Percentiles rank a stretch among this genome's conserved stretches.
Evolutionary conservation across 345 rosid genomes (phyloP).

Genomic region (Eucalyptus tenuipes): DNA sequence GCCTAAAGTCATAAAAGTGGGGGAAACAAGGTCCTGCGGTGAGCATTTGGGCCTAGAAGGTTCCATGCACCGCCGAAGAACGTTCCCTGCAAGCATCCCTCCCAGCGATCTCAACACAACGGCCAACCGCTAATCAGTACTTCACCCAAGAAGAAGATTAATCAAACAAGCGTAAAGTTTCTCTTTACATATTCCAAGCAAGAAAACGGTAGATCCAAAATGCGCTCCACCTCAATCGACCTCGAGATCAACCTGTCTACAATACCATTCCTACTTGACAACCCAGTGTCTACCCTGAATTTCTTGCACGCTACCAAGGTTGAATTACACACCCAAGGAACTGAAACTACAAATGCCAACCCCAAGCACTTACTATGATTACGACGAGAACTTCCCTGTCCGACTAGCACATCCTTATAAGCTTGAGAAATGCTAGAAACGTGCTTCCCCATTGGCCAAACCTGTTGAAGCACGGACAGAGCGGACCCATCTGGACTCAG

Average conservation of each 20-base stretch:
- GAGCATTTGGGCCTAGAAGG: background rate
- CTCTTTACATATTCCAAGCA: slow-evolving; percentile 53
- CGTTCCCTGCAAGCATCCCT: background rate
- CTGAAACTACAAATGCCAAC: slow-evolving; percentile 42
- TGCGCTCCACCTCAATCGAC: slow-evolving; percentile 36
- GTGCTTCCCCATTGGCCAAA: slow-evolving; percentile 32
- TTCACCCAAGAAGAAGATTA: background rate
- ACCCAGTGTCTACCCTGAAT: slow-evolving; percentile 3
- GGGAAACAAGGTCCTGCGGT: background rate
- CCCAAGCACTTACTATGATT: slow-evolving; percentile 6
- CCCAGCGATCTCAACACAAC: background rate
- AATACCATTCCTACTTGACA: slow-evolving; percentile 10
- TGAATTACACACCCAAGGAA: slow-evolving; percentile 72
- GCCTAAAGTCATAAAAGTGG: background rate
- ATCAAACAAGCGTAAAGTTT: background rate
- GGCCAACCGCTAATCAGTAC: background rate
- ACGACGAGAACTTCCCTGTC: background rate
- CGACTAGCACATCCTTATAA: slow-evolving; percentile 39
- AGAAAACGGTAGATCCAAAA: slow-evolving; percentile 54
- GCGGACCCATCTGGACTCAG: slow-evolving; percentile 2
- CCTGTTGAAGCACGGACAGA: slow-evolving; percentile 13
- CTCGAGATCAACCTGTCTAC: slow-evolving; percentile 28
- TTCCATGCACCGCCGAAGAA: background rate
- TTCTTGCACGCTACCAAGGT: slow-evolving; percentile 72
- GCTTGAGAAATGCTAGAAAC: slow-evolving; percentile 47